Conservation (phyloP, 768 basidiomycete genomes). For the Lentinus brumalis region DNA sequence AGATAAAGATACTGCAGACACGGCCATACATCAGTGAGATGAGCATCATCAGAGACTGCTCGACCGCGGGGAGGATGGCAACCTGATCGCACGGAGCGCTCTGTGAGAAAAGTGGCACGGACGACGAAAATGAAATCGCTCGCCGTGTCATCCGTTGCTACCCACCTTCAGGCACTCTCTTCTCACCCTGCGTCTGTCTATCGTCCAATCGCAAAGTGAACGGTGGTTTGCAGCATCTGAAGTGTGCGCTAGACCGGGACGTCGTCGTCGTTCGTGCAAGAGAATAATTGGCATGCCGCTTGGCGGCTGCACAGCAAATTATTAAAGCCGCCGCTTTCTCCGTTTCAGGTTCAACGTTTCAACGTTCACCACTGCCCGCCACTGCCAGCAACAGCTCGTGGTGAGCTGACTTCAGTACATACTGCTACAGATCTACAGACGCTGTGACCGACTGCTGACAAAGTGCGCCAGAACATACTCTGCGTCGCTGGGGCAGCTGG, state of each 20-base stretch:
- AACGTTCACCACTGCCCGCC: too few relatives aligned
- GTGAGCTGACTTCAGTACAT: too few relatives aligned
- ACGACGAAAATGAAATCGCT: neutral
- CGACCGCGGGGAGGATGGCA: conserved; percentile 1
- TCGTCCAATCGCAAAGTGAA: neutral
- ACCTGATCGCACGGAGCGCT: neutral
- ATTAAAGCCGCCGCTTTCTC: too few relatives aligned
- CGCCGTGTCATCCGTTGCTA: neutral
- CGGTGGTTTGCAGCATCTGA: neutral
- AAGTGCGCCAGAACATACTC: too few relatives aligned
- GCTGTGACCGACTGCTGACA: too few relatives aligned
- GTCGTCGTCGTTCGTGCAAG: too few relatives aligned
- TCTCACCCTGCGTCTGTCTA: neutral
- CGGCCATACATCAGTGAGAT: neutral
- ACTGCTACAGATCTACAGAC: too few relatives aligned
- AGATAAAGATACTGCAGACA: neutral
- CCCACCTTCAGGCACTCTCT: neutral
- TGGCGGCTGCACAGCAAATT: too few relatives aligned
- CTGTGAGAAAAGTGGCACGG: neutral
- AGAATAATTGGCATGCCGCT: too few relatives aligned
- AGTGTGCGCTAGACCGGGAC: neutral
- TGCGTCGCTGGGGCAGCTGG: too few relatives aligned
- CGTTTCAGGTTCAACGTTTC: too few relatives aligned
- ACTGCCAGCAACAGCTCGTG: too few relatives aligned
- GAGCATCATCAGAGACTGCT: neutral